Base-by-base conservation (phyloP, 371 early-diverging fungal species). In the Mucor indicus region DNA sequence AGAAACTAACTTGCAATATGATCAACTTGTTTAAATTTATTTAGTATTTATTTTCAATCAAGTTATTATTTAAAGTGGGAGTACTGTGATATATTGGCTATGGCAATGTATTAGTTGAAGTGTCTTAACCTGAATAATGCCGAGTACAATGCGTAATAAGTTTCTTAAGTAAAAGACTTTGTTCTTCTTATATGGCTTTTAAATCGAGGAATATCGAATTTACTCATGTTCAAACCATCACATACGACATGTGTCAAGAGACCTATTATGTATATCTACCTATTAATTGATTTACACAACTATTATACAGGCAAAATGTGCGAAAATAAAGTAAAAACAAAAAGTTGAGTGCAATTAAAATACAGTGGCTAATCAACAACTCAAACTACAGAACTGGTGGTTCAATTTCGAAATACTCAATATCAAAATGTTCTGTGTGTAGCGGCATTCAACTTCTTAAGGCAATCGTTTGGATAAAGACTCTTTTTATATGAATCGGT, bases 111-210 rank as follows among this genome's bases (percentile, higher is more conserved):
- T 30, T 46, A 19, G 38, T 46, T 45, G 32, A 37, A 36, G 46
- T 45, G 37, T 45, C 37, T 45, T 45, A 36, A 45, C 23, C 36
- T 37, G 46, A 45, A 36, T 36, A 36, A 45, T 45, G 46, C 46
- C 37, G 46, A 45, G 46, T 45, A 45, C 35, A 45, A 45, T 45
- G 27, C 37, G 27, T 45, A 36, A 45, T 36, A 37, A 45, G 23
- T 45, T 45, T 45, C 46, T 45, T 35, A 45, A 36, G 36, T 45
- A 45, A 37, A 45, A 45, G 36, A n/a, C 46, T 45, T 45, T 45
- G 37, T 36, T 45, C 37, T 44, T 44, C 29, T 27, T 27, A 44
- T 44, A 44, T 44, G 35, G 33, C 33, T 44, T 44, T 44, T 44
- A 25, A 15, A 45, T 45, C 37, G 37, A 45, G 46, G n/a, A n/a